These are phyloP conservation scores for Zalaria sp. DNA, from an alignment of 2,329 filamentous ascomycete species.

Conservation along the genomic window DNA sequence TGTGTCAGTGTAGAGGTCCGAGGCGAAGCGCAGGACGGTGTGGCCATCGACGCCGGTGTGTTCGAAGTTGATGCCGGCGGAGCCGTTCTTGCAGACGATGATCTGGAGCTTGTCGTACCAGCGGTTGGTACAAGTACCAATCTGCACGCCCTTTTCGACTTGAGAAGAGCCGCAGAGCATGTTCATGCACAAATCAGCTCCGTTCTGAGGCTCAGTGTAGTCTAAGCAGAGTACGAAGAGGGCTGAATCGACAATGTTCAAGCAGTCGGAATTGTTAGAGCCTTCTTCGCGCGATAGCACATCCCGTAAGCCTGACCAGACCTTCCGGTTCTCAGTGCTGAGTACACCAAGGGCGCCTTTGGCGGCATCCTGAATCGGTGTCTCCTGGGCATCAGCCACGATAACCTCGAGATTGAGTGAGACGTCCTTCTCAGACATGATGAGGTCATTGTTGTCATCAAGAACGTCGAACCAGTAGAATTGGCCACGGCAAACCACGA, in stretches of 20 bases:
- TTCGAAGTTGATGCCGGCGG: conserved; percentile 97
- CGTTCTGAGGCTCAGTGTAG: conserved; percentile 71
- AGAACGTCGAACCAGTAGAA: conserved; percentile 99
- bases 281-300: conserved; percentile 71
- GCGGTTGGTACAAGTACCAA: conserved; percentile 92
- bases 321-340: conserved; percentile 90
- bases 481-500: conserved; percentile 86
- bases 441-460: conserved; percentile 84
- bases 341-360: conserved; percentile 87
- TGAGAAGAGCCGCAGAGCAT: conserved; percentile 95
- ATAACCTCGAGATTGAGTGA: conserved; percentile 85
- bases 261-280: conserved; percentile 89
- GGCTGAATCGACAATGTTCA: conserved; percentile 90
- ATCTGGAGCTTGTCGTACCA: conserved; percentile 99
- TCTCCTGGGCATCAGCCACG: conserved; percentile 77
- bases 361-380: conserved; percentile 85
- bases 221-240: conserved; percentile 88
- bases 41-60: conserved; percentile 97
- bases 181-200: conserved; percentile 83
- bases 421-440: conserved; percentile 94
- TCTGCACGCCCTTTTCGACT: conserved; percentile 84
- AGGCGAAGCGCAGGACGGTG: conserved; percentile 89
- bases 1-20: conserved; percentile 93
- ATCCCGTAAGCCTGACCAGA: conserved; percentile 85
- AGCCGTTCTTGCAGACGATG: conserved; percentile 97